Conservation (phyloP, 73 alveolate genomes). For the Paramecium tetraurelia region DNA sequence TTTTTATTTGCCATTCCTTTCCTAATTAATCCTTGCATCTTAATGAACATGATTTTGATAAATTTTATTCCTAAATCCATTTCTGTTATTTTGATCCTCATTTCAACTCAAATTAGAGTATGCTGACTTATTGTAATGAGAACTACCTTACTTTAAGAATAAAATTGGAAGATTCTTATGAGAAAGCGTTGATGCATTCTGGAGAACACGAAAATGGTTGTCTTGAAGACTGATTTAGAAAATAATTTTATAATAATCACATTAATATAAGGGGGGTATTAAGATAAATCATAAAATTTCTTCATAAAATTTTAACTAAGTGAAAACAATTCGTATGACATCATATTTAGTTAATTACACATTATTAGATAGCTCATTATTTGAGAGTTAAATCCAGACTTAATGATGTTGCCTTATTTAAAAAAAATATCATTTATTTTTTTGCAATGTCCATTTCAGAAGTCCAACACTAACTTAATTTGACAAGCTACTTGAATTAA, state of each 20-base stretch:
- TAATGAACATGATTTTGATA: background rate
- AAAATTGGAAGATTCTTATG: background rate
- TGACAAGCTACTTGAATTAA: background rate
- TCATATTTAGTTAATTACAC: background rate
- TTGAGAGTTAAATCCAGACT: background rate
- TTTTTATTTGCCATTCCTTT: background rate
- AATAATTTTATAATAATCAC: background rate
- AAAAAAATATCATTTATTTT: background rate
- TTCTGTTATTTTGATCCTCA: background rate
- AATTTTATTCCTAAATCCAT: background rate
- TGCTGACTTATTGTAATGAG: background rate
- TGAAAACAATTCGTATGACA: background rate
- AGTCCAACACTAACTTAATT: background rate
- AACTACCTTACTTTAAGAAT: background rate
- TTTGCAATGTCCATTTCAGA: background rate
- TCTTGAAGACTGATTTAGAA: background rate
- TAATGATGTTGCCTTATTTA: background rate
- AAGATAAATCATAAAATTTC: background rate
- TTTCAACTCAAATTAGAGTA: background rate
- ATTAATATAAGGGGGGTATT: background rate
- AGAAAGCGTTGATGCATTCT: too few relatives aligned
- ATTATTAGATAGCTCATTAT: background rate
- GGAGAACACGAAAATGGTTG: background rate
- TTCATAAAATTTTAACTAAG: background rate
- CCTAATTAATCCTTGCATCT: background rate